Conservation (phyloP, 2,329 filamentous ascomycete genomes). For the Teratosphaeria gauchensis region DNA sequence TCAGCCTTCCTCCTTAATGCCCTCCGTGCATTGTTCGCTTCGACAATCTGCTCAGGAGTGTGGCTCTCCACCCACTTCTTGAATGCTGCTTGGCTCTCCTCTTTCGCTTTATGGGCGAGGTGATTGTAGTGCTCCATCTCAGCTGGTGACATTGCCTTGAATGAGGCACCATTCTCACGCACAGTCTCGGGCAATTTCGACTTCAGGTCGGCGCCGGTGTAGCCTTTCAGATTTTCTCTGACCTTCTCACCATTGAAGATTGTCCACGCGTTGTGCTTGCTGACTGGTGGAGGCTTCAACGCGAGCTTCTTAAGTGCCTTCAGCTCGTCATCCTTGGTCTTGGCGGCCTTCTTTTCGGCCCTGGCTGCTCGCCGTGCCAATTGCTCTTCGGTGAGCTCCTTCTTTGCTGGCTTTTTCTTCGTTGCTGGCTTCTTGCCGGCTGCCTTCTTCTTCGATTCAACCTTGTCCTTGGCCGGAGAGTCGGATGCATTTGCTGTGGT, state of each 20-base stretch:
- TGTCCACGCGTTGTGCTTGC: background rate
- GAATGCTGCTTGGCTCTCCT: conserved; percentile 35
- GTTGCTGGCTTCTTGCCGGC: background rate
- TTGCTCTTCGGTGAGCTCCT: conserved; percentile 12
- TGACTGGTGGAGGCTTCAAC: conserved; percentile 21
- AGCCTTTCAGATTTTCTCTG: background rate
- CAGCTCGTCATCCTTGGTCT: conserved; percentile 2
- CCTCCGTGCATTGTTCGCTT: conserved; percentile 50
- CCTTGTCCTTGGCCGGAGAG: conserved; percentile 14
- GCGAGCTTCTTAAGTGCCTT: conserved; percentile 29
- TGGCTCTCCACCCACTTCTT: conserved; percentile 46
- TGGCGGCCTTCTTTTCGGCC: conserved; percentile 4
- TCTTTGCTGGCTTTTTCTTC: conserved; percentile 10
- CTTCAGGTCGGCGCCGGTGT: conserved; percentile 3
- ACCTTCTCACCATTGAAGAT: background rate
- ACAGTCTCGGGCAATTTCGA: background rate
- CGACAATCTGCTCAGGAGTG: conserved; percentile 47
- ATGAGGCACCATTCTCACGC: conserved; percentile 33
- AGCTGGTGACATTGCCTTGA: conserved; percentile 32
- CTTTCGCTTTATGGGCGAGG: conserved; percentile 38
- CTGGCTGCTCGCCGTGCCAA: conserved; percentile 8
- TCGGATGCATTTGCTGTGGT: conserved; percentile 9
- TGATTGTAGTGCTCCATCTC: conserved; percentile 47
- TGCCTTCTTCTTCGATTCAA: conserved; percentile 10
- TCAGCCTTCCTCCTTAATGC: conserved; percentile 18